Conservation (phyloP, 306 rosid genomes). For the Bauhinia variegata region DNA sequence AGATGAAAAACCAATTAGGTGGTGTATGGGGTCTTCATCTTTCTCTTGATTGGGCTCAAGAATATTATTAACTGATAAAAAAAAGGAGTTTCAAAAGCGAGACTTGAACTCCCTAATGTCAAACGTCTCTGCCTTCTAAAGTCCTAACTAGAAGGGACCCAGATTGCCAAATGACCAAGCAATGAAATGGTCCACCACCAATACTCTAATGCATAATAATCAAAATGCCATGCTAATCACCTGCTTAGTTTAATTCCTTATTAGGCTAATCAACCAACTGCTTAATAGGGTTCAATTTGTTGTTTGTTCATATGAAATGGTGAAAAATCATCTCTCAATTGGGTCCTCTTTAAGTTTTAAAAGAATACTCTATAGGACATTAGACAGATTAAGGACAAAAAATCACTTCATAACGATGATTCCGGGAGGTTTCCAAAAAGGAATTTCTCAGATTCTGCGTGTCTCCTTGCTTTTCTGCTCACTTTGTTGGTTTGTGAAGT, state of each 20-base stretch:
- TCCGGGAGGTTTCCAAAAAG: slow-evolving; percentile 40
- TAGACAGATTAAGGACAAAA: slow-evolving; percentile 35
- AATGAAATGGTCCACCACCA: slow-evolving; percentile 36
- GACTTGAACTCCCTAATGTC: slow-evolving; percentile 27
- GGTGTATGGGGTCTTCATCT: slow-evolving; percentile 36
- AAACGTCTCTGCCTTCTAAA: too few relatives aligned
- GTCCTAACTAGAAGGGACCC: too few relatives aligned
- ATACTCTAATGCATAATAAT: too few relatives aligned
- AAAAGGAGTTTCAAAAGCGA: slow-evolving; percentile 34
- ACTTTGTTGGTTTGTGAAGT: slow-evolving; percentile 28
- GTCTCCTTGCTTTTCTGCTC: slow-evolving; percentile 42
- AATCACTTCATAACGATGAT: slow-evolving; percentile 34
- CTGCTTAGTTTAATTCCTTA: slow-evolving; percentile 10
- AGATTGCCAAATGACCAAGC: slow-evolving; percentile 31
- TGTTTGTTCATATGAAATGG: slow-evolving; percentile 30
- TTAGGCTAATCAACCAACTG: slow-evolving; percentile 17
- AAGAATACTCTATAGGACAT: slow-evolving; percentile 36
- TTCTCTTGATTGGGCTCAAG: slow-evolving; percentile 50
- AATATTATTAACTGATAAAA: slow-evolving; percentile 33
- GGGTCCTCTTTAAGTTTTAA: slow-evolving; percentile 49
- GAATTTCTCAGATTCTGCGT: slow-evolving; percentile 46
- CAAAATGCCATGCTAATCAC: slow-evolving; percentile 23
- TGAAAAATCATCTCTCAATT: slow-evolving; percentile 32
- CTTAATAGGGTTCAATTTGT: neutral
- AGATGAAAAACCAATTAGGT: slow-evolving; percentile 42